A percentile compares a stretch with the other conserved stretches of the same genome.
Evolutionary conservation across 2,329 filamentous ascomycete species (phyloP).

Genomic region (Cephalotrichum gorgonifer): DNA sequence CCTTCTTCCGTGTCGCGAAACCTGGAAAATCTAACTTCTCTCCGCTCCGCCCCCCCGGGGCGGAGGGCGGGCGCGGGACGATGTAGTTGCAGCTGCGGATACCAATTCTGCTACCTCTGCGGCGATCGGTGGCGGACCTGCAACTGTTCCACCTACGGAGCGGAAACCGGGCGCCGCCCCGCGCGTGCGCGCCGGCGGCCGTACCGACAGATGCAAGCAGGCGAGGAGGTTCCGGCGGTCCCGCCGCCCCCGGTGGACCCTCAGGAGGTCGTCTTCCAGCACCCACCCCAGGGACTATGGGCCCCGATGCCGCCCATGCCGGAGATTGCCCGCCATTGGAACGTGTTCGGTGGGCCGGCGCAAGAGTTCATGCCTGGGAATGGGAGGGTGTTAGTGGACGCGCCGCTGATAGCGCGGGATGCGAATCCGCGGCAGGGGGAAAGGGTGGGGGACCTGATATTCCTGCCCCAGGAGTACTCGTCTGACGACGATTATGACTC

Average conservation of each 20-base stretch:
- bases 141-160: not conserved
- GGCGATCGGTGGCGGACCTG: conserved; percentile 4
- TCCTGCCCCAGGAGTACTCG: not conserved
- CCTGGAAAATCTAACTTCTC: not conserved
- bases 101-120: conserved; percentile 10
- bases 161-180: not conserved
- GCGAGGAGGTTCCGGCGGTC: not conserved
- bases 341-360: not conserved
- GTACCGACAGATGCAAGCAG: not conserved
- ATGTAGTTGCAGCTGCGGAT: conserved; percentile 8
- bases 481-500: not conserved
- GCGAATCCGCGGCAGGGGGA: not conserved
- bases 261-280: not conserved
- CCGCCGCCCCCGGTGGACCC: not conserved
- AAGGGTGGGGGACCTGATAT: not conserved
- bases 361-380: not conserved
- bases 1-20: not conserved
- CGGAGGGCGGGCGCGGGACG: too few species aligned
- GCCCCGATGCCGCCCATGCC: not conserved
- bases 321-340: not conserved
- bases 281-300: not conserved
- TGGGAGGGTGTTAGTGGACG: not conserved
- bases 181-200: not conserved
- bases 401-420: not conserved
- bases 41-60: too few species aligned